Evolutionary conservation across 352 stramenopile genomes (phyloP).

Genomic region (Albugo candida): DNA sequence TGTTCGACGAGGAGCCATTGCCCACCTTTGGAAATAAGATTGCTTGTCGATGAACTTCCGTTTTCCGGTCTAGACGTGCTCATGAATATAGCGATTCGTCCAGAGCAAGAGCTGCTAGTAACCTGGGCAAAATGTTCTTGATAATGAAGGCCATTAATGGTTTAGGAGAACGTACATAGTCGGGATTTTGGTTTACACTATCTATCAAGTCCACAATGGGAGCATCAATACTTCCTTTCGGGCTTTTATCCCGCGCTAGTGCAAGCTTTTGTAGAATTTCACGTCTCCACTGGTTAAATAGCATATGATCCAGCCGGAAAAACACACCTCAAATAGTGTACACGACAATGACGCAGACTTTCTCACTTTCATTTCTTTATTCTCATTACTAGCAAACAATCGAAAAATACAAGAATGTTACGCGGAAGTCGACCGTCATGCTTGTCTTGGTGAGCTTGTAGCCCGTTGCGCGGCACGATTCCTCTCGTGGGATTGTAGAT

Average conservation of each 20-base stretch:
- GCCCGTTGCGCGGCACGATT: no score
- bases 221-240: constrained; percentile 80
- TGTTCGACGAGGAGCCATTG: constrained; percentile 80
- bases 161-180: constrained; percentile 38
- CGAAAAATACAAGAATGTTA: not conserved
- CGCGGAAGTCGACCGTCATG: not conserved
- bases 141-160: no score
- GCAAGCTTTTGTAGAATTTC: constrained; percentile 72
- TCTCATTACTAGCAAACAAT: not conserved
- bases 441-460: no score
- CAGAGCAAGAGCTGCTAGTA: constrained; percentile 82
- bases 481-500: no score
- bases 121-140: constrained; percentile 20
- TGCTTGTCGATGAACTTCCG: constrained; percentile 1
- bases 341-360: not conserved
- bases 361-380: not conserved
- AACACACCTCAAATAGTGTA: not conserved
- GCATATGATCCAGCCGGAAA: not conserved
- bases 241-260: constrained; percentile 72
- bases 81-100: constrained; percentile 76
- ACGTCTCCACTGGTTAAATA: constrained; percentile 70
- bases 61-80: constrained; percentile 15
- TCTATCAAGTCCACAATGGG: constrained; percentile 78
- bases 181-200: constrained; percentile 61
- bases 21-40: constrained; percentile 77